Evolutionary conservation across 495 filamentous ascomycete species (phyloP).

Genomic region (Chaetomium tenue): DNA sequence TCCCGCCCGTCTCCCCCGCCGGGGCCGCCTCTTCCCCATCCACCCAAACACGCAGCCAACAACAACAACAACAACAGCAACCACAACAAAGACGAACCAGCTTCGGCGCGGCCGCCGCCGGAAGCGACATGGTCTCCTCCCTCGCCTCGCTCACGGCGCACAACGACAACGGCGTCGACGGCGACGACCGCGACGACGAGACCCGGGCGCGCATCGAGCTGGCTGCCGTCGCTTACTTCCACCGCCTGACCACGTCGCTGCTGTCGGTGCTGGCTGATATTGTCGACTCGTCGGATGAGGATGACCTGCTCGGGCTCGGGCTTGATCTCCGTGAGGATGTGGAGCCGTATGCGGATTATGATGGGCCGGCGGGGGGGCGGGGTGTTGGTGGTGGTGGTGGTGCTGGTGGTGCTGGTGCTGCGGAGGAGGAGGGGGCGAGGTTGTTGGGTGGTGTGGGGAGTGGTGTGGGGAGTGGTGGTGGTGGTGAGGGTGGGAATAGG

Average conservation of each 20-base stretch:
- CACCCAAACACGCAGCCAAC: neutral
- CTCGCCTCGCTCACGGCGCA: slow-evolving; percentile 36
- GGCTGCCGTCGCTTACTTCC: slow-evolving; percentile 87
- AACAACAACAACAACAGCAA: no score
- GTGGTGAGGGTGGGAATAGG: slow-evolving; percentile 26
- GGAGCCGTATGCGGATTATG: neutral
- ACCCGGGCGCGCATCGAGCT: slow-evolving; percentile 56
- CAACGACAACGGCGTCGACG: slow-evolving; percentile 31
- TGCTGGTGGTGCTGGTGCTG: slow-evolving; percentile 6
- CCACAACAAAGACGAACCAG: slow-evolving; percentile 31
- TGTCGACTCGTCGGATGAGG: slow-evolving; percentile 57
- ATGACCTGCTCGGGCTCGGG: slow-evolving; percentile 47
- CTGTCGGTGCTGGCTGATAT: slow-evolving; percentile 68
- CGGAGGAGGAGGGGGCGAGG: slow-evolving; percentile 31
- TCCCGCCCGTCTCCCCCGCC: slow-evolving; percentile 31
- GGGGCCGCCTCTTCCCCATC: slow-evolving; percentile 8
- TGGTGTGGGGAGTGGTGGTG: neutral
- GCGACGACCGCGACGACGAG: slow-evolving; percentile 28
- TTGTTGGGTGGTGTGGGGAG: slow-evolving; percentile 23
- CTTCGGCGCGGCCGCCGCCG: slow-evolving; percentile 25
- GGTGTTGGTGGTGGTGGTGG: neutral
- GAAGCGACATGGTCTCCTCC: slow-evolving; percentile 34
- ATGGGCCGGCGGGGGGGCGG: neutral
- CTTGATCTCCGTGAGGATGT: slow-evolving; percentile 33
- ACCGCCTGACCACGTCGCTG: slow-evolving; percentile 72